Conservation (phyloP, 768 basidiomycete species). For the Dacryopinax primogenitus region DNA sequence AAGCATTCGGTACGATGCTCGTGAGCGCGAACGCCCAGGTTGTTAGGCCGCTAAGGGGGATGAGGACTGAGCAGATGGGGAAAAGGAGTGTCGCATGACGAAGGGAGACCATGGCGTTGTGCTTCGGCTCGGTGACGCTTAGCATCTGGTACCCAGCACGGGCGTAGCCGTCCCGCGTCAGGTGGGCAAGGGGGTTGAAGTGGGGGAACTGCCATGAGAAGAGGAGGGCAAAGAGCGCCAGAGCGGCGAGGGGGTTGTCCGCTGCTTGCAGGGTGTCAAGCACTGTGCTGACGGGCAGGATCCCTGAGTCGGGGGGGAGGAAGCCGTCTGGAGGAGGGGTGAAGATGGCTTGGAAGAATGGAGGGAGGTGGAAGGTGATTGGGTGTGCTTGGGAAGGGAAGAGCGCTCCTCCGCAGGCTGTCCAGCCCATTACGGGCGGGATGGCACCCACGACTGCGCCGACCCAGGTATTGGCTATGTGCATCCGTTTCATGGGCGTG, state of each 20-base stretch:
- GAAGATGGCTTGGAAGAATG: constrained; percentile 35
- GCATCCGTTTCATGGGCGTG: constrained; percentile 81
- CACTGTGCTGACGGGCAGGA: constrained; percentile 26
- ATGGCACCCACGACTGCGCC: constrained; percentile 84
- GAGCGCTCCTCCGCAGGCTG: constrained; percentile 75
- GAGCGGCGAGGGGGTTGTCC: constrained; percentile 70
- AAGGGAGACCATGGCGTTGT: constrained; percentile 75
- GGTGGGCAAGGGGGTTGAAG: constrained; percentile 84
- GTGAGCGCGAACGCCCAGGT: constrained; percentile 79
- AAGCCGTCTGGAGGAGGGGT: constrained; percentile 16
- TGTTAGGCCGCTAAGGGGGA: constrained; percentile 86
- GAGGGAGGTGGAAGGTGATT: constrained; percentile 46
- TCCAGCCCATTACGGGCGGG: constrained; percentile 97
- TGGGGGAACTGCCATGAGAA: constrained; percentile 99
- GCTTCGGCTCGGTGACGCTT: constrained; percentile 56
- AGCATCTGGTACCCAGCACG: constrained; percentile 92
- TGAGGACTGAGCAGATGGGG: constrained; percentile 63
- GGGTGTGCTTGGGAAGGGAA: constrained; percentile 53
- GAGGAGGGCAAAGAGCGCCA: constrained; percentile 69
- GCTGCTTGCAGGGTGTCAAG: constrained; percentile 11
- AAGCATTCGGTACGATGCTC: constrained; percentile 56
- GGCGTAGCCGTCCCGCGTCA: constrained; percentile 78
- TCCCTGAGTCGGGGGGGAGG: constrained; percentile 31
- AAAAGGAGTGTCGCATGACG: constrained; percentile 67
- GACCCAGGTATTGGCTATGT: constrained; percentile 81